A percentile compares a stretch with the other conserved stretches of the same genome.
phyloP scores from a whole-genome alignment of 805 yeast species.

The Saturnispora ahearnii region DNA sequence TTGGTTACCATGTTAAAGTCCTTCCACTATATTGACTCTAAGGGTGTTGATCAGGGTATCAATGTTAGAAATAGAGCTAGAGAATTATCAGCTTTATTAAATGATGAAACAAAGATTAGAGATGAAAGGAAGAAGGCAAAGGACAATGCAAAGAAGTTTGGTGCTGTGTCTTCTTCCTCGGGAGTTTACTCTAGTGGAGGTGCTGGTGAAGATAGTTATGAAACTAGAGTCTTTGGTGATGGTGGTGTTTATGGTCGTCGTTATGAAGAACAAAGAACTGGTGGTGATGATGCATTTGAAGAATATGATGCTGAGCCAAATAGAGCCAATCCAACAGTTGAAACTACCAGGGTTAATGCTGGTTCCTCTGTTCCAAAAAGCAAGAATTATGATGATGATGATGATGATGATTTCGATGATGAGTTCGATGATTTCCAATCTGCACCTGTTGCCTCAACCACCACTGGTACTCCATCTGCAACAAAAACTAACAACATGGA shows the following conservation, averaged over 20 bases:
- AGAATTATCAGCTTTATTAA: constrained; percentile 57
- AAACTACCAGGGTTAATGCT: constrained; percentile 37
- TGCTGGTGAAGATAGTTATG: constrained; percentile 31
- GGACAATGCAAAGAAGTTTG: constrained; percentile 72
- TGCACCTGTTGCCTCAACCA: constrained; percentile 29
- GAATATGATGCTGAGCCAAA: constrained; percentile 47
- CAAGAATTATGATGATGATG: constrained; percentile 21
- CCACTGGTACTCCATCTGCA: constrained; percentile 15
- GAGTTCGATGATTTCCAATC: constrained; percentile 77
- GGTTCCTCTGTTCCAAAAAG: constrained; percentile 14
- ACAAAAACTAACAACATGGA: constrained; percentile 17
- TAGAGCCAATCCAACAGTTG: constrained; percentile 27
- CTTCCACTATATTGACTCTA: constrained; percentile 88
- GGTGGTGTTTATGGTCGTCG: constrained; percentile 64
- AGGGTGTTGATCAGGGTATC: constrained; percentile 93
- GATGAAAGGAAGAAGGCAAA: constrained; percentile 87
- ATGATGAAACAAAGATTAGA: constrained; percentile 69
- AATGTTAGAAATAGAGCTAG: constrained; percentile 90
- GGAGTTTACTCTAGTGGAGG: constrained; percentile 24
- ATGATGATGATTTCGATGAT: constrained; percentile 49
- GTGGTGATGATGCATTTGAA: constrained; percentile 38
- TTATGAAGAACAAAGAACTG: constrained; percentile 48
- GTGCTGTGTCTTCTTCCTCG: constrained; percentile 46
- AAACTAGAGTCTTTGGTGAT: constrained; percentile 55
- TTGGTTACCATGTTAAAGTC: constrained; percentile 74